Evolutionary conservation across 2,329 filamentous ascomycete genomes (phyloP).

Genomic region (Colletotrichum cordylinicola): DNA sequence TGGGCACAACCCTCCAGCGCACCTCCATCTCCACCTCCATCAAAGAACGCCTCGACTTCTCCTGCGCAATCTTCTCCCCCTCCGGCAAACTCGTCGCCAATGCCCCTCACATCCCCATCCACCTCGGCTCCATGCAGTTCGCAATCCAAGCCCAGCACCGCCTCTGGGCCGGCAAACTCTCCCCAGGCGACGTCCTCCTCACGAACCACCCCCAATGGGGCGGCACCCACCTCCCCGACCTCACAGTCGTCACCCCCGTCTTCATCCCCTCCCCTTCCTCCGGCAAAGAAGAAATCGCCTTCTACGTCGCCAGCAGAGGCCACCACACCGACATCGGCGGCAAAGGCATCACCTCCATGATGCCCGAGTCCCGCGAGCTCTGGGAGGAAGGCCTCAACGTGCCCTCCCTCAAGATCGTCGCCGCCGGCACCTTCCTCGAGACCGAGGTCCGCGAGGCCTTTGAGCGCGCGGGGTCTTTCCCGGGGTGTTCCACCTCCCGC

Average conservation of each 20-base stretch:
- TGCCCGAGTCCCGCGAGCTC: conserved; percentile 43
- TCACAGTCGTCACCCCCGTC: conserved; percentile 46
- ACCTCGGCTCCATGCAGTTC: conserved; percentile 48
- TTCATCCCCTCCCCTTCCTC: conserved; percentile 27
- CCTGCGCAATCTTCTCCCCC: conserved; percentile 47
- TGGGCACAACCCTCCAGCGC: conserved; percentile 61
- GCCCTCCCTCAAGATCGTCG: conserved; percentile 42
- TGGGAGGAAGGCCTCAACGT: conserved; percentile 51
- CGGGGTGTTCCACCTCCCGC: conserved; percentile 41
- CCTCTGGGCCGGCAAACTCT: conserved; percentile 35
- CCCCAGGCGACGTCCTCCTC: conserved; percentile 43
- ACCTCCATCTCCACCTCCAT: conserved; percentile 58
- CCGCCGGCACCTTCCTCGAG: conserved; percentile 39
- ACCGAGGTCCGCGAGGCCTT: conserved; percentile 34
- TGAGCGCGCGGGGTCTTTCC: conserved; percentile 36
- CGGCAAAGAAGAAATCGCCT: conserved; percentile 30
- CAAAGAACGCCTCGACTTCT: conserved; percentile 48
- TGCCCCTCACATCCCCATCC: conserved; percentile 45
- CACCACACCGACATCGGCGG: conserved; percentile 46
- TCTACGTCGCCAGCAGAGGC: conserved; percentile 44
- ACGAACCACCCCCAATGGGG: conserved; percentile 45
- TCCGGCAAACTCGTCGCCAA: conserved; percentile 47
- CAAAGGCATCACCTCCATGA: conserved; percentile 44
- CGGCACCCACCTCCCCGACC: conserved; percentile 45
- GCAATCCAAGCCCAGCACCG: conserved; percentile 43